Evolutionary conservation across 192 early-diverging fungal species (phyloP).

Genomic region (Coemansia sp.): DNA sequence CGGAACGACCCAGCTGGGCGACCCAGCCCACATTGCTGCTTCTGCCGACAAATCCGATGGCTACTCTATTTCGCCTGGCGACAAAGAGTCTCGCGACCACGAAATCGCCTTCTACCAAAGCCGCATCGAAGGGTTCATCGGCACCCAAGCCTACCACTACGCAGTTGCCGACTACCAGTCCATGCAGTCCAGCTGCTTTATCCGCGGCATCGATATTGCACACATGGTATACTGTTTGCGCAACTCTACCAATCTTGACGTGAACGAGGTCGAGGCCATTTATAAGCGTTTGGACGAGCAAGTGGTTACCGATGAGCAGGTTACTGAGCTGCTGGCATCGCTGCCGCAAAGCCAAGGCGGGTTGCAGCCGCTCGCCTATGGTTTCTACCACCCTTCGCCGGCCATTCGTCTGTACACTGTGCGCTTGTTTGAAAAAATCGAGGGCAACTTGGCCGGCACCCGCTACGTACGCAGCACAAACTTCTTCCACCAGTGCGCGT

Average conservation of each 20-base stretch:
- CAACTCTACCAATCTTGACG: constrained; percentile 55
- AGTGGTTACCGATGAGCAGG: constrained; percentile 70
- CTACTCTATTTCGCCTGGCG: constrained; percentile 67
- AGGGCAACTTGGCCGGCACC: constrained; percentile 61
- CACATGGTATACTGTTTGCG: constrained; percentile 64
- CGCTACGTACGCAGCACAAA: constrained; percentile 53
- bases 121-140: constrained; percentile 86
- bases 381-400: constrained; percentile 73
- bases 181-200: constrained; percentile 57
- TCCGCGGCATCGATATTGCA: constrained; percentile 70
- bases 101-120: constrained; percentile 73
- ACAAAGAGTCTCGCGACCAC: constrained; percentile 62
- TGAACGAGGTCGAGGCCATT: constrained; percentile 65
- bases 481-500: constrained; percentile 56
- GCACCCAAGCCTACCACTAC: constrained; percentile 74
- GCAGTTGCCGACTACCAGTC: constrained; percentile 61
- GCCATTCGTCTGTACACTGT: constrained; percentile 68
- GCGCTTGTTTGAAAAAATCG: constrained; percentile 71
- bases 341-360: constrained; percentile 81
- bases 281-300: constrained; percentile 68
- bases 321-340: constrained; percentile 72
- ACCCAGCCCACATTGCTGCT: constrained; percentile 24
- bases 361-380: constrained; percentile 73
- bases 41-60: constrained; percentile 44
- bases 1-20: constrained; percentile 64